Percentiles rank a stretch among this genome's conserved stretches.
phyloP scores from a whole-genome alignment of 345 rosid species.

The Aurinia saxatilis region DNA sequence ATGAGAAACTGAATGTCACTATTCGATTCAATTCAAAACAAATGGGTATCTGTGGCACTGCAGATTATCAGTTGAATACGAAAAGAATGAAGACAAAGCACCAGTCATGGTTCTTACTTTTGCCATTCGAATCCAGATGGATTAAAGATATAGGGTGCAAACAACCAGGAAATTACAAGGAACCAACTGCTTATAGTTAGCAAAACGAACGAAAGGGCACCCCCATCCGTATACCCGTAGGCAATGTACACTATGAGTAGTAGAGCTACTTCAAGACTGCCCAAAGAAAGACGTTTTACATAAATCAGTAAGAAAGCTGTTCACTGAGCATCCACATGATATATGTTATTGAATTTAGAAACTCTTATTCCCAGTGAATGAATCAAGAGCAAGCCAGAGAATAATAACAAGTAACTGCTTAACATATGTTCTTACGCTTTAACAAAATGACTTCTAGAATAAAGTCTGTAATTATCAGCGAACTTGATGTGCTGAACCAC shows the following conservation, averaged over 20 bases:
- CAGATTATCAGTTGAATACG: background rate
- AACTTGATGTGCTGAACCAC: slow-evolving; percentile 97
- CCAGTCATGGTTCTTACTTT: slow-evolving; percentile 49
- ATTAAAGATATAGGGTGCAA: slow-evolving; percentile 97
- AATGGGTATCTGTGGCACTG: background rate
- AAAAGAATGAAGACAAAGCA: slow-evolving; percentile 9
- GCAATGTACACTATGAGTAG: slow-evolving; percentile 91
- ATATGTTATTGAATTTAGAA: background rate
- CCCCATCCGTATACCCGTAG: slow-evolving; percentile 74
- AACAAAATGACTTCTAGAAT: slow-evolving; percentile 95
- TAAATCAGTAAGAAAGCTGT: background rate
- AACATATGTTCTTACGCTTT: slow-evolving; percentile 67
- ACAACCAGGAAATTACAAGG: slow-evolving; percentile 95
- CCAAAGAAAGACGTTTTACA: slow-evolving; percentile 1
- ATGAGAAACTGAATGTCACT: background rate
- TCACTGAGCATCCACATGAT: slow-evolving; percentile 2
- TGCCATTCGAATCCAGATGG: slow-evolving; percentile 99
- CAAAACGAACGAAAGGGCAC: slow-evolving; percentile 66
- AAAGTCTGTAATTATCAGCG: slow-evolving; percentile 94
- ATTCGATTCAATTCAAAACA: background rate
- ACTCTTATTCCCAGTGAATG: slow-evolving; percentile 10
- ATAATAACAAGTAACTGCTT: slow-evolving; percentile 2
- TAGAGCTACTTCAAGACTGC: slow-evolving; percentile 94
- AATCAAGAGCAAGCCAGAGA: slow-evolving; percentile 11
- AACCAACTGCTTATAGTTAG: slow-evolving; percentile 95